Percentiles rank a stretch among this genome's conserved stretches.
These are phyloP conservation scores for Mucor racemosus DNA, from an alignment of 371 early-diverging fungal genomes.

Conservation along the genomic window DNA sequence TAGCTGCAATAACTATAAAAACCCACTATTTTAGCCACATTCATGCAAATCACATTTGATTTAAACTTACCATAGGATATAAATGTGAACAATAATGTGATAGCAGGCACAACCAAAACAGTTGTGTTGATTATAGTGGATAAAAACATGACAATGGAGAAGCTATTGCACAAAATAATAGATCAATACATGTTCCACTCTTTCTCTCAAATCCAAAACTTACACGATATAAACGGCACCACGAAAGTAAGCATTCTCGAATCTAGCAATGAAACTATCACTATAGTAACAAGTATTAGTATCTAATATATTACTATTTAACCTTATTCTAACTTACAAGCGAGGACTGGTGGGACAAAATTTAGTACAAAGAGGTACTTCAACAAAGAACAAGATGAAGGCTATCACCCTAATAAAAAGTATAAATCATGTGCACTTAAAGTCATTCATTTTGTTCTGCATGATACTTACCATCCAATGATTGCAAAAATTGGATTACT, in stretches of 20 bases:
- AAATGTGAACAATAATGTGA: slow-evolving; percentile 38
- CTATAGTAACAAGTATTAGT: slow-evolving; percentile 21
- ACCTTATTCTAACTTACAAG: slow-evolving; percentile 37
- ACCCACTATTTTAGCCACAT: neutral
- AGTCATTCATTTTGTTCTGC: neutral
- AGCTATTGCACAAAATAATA: slow-evolving; percentile 8
- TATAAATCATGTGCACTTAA: neutral
- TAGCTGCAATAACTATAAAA: slow-evolving; percentile 40
- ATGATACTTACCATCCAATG: slow-evolving; percentile 42
- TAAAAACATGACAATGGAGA: slow-evolving; percentile 50
- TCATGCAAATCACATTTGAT: neutral
- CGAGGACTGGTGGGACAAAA: slow-evolving; percentile 54
- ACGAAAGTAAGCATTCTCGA: slow-evolving; percentile 47
- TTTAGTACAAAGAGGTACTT: slow-evolving; percentile 50
- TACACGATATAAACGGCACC: slow-evolving; percentile 44
- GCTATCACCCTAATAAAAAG: slow-evolving; percentile 41
- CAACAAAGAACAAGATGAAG: slow-evolving; percentile 50
- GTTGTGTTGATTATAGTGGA: slow-evolving; percentile 37
- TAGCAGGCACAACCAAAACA: slow-evolving; percentile 38
- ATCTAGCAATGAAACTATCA: slow-evolving; percentile 42
- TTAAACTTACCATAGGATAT: slow-evolving; percentile 41
- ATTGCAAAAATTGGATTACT: slow-evolving; percentile 46
- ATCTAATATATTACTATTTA: neutral
- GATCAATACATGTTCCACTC: neutral
- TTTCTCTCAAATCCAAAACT: slow-evolving; percentile 5